phyloP scores from a whole-genome alignment of 805 yeast genomes.

The Saccharomyces kudriavzevii region DNA sequence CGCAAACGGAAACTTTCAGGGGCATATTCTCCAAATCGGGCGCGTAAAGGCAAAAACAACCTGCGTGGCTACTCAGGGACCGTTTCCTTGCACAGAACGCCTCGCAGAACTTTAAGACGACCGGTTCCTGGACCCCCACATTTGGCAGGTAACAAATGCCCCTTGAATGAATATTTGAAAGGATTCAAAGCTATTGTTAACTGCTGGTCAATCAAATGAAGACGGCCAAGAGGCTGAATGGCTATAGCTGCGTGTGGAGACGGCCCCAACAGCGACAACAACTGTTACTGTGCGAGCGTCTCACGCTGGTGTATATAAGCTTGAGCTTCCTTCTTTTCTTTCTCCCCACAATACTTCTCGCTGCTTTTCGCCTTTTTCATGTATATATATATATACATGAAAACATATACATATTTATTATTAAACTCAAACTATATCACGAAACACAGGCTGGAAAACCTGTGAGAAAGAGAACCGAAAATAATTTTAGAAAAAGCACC shows the following conservation, averaged over 20 bases:
- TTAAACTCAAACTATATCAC: not conserved
- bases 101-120: not conserved
- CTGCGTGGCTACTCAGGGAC: not conserved
- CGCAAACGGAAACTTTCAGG: not conserved
- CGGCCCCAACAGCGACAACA: not conserved
- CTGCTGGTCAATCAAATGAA: not conserved
- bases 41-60: not conserved
- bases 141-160: not conserved
- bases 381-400: not conserved
- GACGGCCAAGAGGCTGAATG: not conserved
- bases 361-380: not conserved
- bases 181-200: not conserved
- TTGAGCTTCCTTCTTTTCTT: not conserved
- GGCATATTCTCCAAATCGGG: not conserved
- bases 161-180: not conserved
- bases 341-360: not conserved
- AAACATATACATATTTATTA: not conserved
- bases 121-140: not conserved
- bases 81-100: not conserved
- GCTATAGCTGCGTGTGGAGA: not conserved
- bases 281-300: not conserved
- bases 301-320: not conserved
- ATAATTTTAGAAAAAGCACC: not conserved
- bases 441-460: not conserved
- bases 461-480: not conserved